Base-by-base conservation (phyloP, 495 filamentous ascomycete species). In the Physcia stellaris region DNA sequence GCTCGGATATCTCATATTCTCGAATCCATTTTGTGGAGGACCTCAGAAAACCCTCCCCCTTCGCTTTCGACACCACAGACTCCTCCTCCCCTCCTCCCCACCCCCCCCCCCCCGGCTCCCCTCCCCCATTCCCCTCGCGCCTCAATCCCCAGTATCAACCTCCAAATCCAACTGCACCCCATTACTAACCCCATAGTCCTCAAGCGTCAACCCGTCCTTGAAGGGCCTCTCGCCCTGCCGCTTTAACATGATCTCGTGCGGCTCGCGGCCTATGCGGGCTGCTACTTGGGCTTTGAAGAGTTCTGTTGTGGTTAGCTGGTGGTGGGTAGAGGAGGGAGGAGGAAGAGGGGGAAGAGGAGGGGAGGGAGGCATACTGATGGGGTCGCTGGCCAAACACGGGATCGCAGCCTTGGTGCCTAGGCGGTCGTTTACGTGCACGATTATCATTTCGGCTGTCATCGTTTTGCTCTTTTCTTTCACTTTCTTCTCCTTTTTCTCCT, bases 281-380 rank as follows among this genome's bases (percentile, higher is more conserved):
- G 86, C 86, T 16, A 95, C 85, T 64, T 84, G 76, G 29, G 82
- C 77, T 58, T 95, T 95, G 67, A 95, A 90, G 36, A 86, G 64
- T 43, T 75, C 67, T 68, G 32, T 20, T 21, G 32, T 10, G 31
- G 31, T n/a, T n/a, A 6, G 31, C 7, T n/a, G 5, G 31, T n/a
- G 31, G 6, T n/a, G 31, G 31, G 13, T 33, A 6, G 19, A 6
- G 31, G 26, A n/a, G n/a, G n/a, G n/a, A 31, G 31, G 32, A 20
- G 32, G 17, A 35, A 35, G 3, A 20, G 13, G 32, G 13, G 3
- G 10, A 0, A 12, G 20, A 31, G 23, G n/a, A 22, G 32, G 42
- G 7, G 15, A 31, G 19, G 21, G 16, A 18, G 21, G 56, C 62
- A 47, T 36, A 67, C 69, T 78, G 42, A 94, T 79, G 19, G 72